Evolutionary conservation across 257 asterid genomes (phyloP).

Genomic region (Solanum gracilifrons): DNA sequence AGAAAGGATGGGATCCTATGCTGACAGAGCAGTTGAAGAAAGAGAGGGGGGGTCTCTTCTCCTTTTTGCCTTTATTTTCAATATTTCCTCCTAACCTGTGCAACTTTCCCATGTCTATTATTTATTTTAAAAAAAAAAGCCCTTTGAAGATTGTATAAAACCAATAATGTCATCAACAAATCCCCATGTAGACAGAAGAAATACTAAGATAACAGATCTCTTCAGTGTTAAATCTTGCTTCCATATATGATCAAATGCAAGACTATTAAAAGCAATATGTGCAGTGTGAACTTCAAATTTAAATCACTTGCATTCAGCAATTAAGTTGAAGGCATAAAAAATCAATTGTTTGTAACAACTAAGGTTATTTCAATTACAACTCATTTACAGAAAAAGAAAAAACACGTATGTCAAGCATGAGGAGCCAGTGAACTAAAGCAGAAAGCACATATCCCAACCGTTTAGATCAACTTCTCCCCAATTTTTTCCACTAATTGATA

Average conservation of each 20-base stretch:
- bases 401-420: not conserved
- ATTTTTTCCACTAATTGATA: constrained; percentile 89
- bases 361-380: not conserved
- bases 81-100: not conserved
- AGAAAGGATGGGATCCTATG: not conserved
- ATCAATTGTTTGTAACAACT: not conserved
- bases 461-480: constrained; percentile 95
- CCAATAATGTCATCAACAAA: not conserved
- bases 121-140: too few relatives aligned
- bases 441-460: constrained; percentile 32
- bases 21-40: not conserved
- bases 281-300: not conserved
- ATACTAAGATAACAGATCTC: not conserved
- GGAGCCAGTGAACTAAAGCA: not conserved
- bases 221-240: not conserved
- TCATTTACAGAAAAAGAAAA: not conserved
- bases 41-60: not conserved
- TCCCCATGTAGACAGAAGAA: not conserved
- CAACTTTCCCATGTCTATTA: not conserved
- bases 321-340: not conserved
- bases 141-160: not conserved
- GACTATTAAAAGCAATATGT: not conserved
- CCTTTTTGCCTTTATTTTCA: not conserved
- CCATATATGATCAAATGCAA: not conserved
- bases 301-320: not conserved